phyloP scores from a whole-genome alignment of 805 yeast genomes.

The Ogataea populi-albae region DNA sequence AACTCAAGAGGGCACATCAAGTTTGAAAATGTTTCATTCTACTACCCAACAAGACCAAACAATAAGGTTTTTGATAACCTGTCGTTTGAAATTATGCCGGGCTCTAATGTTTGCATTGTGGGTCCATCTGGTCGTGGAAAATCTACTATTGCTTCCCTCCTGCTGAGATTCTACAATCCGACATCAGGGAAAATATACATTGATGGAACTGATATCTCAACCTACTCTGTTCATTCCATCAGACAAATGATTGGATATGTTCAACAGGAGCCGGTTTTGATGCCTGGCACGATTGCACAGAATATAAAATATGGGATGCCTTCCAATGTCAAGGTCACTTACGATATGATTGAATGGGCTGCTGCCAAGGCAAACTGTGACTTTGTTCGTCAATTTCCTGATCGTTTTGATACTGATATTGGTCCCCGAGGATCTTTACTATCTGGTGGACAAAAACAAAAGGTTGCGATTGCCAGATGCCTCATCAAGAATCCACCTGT shows the following conservation, averaged over 20 bases:
- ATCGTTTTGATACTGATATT: conserved; percentile 75
- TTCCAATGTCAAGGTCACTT: conserved; percentile 48
- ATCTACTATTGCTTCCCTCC: conserved; percentile 79
- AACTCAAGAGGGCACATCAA: conserved; percentile 53
- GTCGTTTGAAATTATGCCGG: conserved; percentile 64
- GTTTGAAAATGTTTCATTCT: conserved; percentile 65
- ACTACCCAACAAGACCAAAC: conserved; percentile 84
- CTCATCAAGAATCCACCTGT: conserved; percentile 63
- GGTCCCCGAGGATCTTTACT: conserved; percentile 72
- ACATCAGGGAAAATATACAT: conserved; percentile 60
- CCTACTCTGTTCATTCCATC: conserved; percentile 72
- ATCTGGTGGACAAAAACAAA: conserved; percentile 77
- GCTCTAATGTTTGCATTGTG: conserved; percentile 88
- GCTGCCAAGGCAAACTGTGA: conserved; percentile 71
- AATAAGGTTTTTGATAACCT: conserved; percentile 62
- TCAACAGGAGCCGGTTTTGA: conserved; percentile 87
- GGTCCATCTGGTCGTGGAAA: conserved; percentile 97
- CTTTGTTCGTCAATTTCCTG: conserved; percentile 74
- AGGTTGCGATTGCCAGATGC: conserved; percentile 74
- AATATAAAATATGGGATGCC: conserved; percentile 74
- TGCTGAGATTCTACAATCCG: conserved; percentile 84
- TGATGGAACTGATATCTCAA: conserved; percentile 62
- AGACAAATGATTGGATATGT: conserved; percentile 81
- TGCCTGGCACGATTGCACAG: conserved; percentile 84
- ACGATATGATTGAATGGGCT: conserved; percentile 62